Evolutionary conservation across 306 rosid species (phyloP), one percentile per base, ranked within the genome.

Genomic region (Acacia confusa): DNA sequence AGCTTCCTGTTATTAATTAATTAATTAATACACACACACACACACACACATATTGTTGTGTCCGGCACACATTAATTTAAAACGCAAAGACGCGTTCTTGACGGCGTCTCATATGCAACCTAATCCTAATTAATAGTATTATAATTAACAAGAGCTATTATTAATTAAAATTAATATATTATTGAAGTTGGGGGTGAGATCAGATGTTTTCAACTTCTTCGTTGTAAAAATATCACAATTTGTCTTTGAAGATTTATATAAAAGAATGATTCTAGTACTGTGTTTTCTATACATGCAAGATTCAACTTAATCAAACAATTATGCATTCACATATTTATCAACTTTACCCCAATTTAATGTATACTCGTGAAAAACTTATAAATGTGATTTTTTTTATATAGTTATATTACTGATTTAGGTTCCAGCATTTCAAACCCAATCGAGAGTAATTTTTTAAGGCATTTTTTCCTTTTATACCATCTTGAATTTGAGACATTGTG

Each of bases 21-120:
- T 34, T n/a, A n/a, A 34, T 34, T 4, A 4, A 34, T 34, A 34
- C 57, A 7, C 30, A 19, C 69, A n/a, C n/a, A n/a, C n/a, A n/a
- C n/a, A n/a, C n/a, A n/a, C n/a, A n/a, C n/a, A n/a, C n/a, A n/a
- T n/a, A n/a, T n/a, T 20, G 16, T 70, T 3, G 10, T 2, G 20
- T 7, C 19, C 57, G 2, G 40, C n/a, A 15, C 17, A 52, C 13
- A 13, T n/a, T 24, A 53, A 68, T 52, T 20, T 12, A 66, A 60
- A 52, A 55, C 8, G 27, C 68, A 11, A 57, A 27, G 43, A 57
- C 77, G 82, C 82, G 77, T 40, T 6, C 11, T 57, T 63, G 77
- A 74, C 66, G 34, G 22, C 5, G 3, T 36, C 57, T 68, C 76
- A 36, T 44, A 15, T 19, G 70, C 72, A 1, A 27, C 50, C 45